Evolutionary conservation across 768 basidiomycete genomes (phyloP).

Genomic region (Pulveroboletus sp.): DNA sequence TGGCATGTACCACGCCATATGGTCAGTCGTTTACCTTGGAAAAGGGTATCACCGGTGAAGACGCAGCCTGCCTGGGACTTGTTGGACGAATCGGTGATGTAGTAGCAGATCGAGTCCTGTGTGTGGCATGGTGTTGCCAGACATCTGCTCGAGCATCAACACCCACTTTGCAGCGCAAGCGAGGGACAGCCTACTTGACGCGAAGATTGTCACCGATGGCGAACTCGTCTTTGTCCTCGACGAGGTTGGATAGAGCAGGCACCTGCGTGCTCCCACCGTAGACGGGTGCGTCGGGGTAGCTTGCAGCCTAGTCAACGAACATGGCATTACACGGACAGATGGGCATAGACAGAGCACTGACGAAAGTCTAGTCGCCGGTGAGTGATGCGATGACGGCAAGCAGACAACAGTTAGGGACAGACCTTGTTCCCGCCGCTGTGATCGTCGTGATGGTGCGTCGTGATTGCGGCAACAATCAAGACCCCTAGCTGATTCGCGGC

Average conservation of each 20-base stretch:
- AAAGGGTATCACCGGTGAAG: conserved; percentile 94
- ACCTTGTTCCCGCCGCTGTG: conserved; percentile 87
- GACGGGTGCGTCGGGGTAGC: conserved; percentile 44
- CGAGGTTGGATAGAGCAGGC: conserved; percentile 60
- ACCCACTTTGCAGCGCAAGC: background rate
- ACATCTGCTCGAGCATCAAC: conserved; percentile 44
- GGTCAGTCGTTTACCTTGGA: conserved; percentile 37
- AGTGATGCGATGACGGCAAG: conserved; percentile 10
- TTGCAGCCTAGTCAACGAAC: conserved; percentile 34
- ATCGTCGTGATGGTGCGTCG: conserved; percentile 91
- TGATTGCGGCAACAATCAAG: conserved; percentile 66
- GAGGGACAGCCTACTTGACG: conserved; percentile 46
- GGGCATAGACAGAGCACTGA: conserved; percentile 15
- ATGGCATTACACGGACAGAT: background rate
- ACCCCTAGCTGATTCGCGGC: conserved; percentile 62
- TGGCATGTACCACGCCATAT: background rate
- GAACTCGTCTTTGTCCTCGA: conserved; percentile 81
- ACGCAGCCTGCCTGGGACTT: conserved; percentile 62
- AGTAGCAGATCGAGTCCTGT: conserved; percentile 92
- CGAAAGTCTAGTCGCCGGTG: conserved; percentile 24
- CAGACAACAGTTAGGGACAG: conserved; percentile 7
- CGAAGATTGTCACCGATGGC: conserved; percentile 59
- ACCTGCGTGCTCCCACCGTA: conserved; percentile 80
- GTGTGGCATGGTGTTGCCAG: conserved; percentile 92
- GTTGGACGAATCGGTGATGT: conserved; percentile 50